phyloP scores from a whole-genome alignment of 2,329 filamentous ascomycete genomes.

The Sporothrix euskadiensis region DNA sequence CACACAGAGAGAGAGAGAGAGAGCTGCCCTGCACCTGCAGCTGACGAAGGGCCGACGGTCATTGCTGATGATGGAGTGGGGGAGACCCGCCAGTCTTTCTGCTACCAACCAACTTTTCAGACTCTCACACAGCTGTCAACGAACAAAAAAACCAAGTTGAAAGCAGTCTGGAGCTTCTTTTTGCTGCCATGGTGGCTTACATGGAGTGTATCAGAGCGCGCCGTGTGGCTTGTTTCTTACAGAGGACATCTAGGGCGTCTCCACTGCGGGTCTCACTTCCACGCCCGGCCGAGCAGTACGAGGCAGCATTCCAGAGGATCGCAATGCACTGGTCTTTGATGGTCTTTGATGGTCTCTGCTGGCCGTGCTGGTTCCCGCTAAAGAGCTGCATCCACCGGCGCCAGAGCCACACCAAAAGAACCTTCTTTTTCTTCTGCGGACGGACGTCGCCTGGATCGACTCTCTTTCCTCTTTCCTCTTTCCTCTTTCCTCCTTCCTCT shows the following conservation, averaged over 20 bases:
- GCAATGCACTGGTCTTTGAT: neutral
- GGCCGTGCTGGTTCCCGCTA: neutral
- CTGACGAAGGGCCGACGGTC: constrained; percentile 11
- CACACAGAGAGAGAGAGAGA: neutral
- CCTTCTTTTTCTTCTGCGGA: constrained; percentile 3
- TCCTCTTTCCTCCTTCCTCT: neutral
- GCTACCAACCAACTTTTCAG: neutral
- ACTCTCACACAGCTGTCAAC: neutral
- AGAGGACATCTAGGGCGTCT: neutral
- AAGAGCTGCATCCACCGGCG: neutral
- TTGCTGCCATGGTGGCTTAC: neutral
- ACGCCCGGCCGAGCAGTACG: neutral
- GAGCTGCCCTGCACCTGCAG: neutral
- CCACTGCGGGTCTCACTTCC: constrained; percentile 24
- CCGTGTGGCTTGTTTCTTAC: constrained; percentile 6
- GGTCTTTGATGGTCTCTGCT: neutral
- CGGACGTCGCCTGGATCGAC: neutral
- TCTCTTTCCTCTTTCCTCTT: neutral
- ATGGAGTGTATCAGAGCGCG: neutral
- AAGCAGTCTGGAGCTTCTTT: neutral
- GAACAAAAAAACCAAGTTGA: neutral
- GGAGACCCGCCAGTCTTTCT: neutral
- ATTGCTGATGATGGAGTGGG: neutral
- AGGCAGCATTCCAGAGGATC: constrained; percentile 12
- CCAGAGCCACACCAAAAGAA: constrained; percentile 10